Conservation (phyloP, 106 monocot species). For the Acanthochlamys bracteata region DNA sequence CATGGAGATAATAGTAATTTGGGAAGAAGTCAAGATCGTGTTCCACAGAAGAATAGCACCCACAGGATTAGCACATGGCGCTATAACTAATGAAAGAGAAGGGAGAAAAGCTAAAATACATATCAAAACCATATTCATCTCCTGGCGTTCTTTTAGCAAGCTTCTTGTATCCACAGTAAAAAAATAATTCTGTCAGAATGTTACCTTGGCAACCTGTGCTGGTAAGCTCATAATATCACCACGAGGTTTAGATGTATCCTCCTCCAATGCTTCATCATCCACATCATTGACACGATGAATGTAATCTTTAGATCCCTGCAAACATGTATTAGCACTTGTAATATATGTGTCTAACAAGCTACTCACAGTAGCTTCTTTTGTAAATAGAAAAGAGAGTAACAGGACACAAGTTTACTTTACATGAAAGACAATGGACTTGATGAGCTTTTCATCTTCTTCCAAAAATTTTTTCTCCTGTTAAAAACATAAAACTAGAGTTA, state of each 20-base stretch:
- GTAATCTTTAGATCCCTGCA: slow-evolving; percentile 55
- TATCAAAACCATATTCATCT: no score
- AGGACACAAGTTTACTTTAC: slow-evolving; percentile 17
- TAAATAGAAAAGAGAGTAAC: neutral
- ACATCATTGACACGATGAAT: slow-evolving; percentile 60
- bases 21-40: no score
- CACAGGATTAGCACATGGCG: no score
- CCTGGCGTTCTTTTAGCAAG: no score
- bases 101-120: no score
- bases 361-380: neutral
- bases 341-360: neutral
- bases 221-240: slow-evolving; percentile 2
- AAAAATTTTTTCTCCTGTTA: slow-evolving; percentile 55
- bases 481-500: neutral
- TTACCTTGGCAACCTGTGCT: slow-evolving; percentile 14
- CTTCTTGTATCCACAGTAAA: no score
- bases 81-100: no score
- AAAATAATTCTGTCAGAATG: neutral
- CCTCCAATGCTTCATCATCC: slow-evolving; percentile 40
- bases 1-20: no score
- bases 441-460: slow-evolving; percentile 80
- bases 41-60: no score
- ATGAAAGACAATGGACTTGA: slow-evolving; percentile 64
- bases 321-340: neutral
- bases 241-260: slow-evolving; percentile 4